phyloP scores from a whole-genome alignment of 495 filamentous ascomycete genomes.

The Cercophora sp. region DNA sequence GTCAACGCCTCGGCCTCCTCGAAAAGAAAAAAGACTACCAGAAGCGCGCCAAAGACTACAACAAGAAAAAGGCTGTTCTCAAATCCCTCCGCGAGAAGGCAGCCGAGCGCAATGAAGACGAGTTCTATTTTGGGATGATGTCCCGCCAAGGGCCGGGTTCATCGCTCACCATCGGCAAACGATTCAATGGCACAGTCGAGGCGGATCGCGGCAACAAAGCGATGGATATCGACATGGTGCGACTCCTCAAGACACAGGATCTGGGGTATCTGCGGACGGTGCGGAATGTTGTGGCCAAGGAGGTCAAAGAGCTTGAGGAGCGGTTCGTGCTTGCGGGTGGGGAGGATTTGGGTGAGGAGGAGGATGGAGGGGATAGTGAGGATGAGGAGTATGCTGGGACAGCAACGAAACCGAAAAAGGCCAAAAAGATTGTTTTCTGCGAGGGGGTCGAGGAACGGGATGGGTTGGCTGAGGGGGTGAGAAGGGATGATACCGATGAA shows the following conservation, averaged over 20 bases:
- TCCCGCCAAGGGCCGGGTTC: constrained; percentile 40
- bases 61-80: constrained; percentile 74
- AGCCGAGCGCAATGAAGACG: constrained; percentile 86
- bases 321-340: constrained; percentile 37
- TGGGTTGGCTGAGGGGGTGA: constrained; percentile 27
- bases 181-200: constrained; percentile 50
- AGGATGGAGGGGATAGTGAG: constrained; percentile 24
- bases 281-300: constrained; percentile 48
- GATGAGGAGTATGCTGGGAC: constrained; percentile 18
- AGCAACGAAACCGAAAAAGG: constrained; percentile 10
- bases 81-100: constrained; percentile 77
- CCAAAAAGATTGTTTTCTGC: constrained; percentile 45
- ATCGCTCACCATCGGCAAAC: constrained; percentile 29
- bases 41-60: constrained; percentile 84
- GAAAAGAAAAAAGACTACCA: constrained; percentile 68
- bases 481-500: constrained; percentile 39
- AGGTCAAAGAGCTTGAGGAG: constrained; percentile 41
- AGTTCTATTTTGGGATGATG: constrained; percentile 94
- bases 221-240: constrained; percentile 65
- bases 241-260: constrained; percentile 95
- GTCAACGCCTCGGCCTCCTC: constrained; percentile 38
- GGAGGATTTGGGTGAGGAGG: constrained; percentile 19
- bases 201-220: constrained; percentile 60
- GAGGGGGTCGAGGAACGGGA: constrained; percentile 35
- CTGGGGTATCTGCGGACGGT: constrained; percentile 74